Evolutionary conservation across 208 protist species (phyloP).

Genomic region (Crithidia sp.): DNA sequence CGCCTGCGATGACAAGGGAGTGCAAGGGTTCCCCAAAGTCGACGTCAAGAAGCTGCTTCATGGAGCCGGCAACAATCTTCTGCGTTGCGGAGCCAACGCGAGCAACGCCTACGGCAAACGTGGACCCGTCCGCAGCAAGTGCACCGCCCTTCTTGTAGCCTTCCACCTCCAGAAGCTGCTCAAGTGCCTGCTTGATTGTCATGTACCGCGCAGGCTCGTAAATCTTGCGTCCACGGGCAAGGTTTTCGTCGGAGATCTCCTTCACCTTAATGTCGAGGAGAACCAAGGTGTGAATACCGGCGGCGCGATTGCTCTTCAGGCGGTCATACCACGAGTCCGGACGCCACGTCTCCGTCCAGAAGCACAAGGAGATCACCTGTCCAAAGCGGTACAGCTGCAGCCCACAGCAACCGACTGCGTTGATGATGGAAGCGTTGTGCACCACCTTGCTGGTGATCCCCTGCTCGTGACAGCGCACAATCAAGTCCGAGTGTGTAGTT

Average conservation of each 20-base stretch:
- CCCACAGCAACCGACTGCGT: slow-evolving; percentile 98
- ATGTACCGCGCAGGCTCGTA: slow-evolving; percentile 99
- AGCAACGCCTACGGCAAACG: slow-evolving; percentile 94
- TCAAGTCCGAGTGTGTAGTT: slow-evolving; percentile 99
- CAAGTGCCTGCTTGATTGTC: slow-evolving; percentile 96
- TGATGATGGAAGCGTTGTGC: slow-evolving; percentile 99
- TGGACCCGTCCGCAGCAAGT: slow-evolving; percentile 79
- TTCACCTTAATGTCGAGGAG: slow-evolving; percentile 99
- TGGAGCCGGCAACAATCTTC: slow-evolving; percentile 92
- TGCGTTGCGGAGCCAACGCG: slow-evolving; percentile 95
- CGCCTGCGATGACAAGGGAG: slow-evolving; percentile 96
- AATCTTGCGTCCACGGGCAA: slow-evolving; percentile 94
- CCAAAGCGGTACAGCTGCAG: slow-evolving; percentile 99
- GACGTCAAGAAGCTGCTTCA: slow-evolving; percentile 88
- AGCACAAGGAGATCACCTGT: slow-evolving; percentile 96
- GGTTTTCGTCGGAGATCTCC: slow-evolving; percentile 96
- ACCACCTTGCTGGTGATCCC: slow-evolving; percentile 90
- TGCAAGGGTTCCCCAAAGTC: slow-evolving; percentile 99
- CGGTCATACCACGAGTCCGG: slow-evolving; percentile 98
- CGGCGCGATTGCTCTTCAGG: slow-evolving; percentile 88
- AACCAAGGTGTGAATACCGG: slow-evolving; percentile 98
- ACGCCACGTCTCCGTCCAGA: slow-evolving; percentile 97
- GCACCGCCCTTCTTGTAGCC: slow-evolving; percentile 66
- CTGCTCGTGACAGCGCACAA: slow-evolving; percentile 93
- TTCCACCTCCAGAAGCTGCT: slow-evolving; percentile 97